Conservation (phyloP, 2,329 filamentous ascomycete species). For the Rhynchosporium graminicola region DNA sequence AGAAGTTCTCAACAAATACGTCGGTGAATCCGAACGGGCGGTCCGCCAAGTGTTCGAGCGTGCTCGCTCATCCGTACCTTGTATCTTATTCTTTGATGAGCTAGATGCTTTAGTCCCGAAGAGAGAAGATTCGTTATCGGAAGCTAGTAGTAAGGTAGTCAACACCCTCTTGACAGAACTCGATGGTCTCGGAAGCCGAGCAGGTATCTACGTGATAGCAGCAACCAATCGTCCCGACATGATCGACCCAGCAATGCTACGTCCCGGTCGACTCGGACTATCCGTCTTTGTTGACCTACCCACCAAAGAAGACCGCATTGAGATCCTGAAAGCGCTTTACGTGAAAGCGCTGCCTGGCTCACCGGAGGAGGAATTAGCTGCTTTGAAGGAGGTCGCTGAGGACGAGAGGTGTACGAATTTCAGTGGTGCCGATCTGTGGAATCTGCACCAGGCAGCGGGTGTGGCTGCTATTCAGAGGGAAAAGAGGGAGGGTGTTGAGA, state of each 20-base stretch:
- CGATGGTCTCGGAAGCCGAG: slow-evolving; percentile 77
- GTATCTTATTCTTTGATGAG: slow-evolving; percentile 98
- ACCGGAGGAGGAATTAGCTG: slow-evolving; percentile 52
- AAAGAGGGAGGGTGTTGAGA: slow-evolving; percentile 25
- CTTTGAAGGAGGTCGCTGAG: slow-evolving; percentile 65
- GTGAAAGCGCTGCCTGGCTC: slow-evolving; percentile 54
- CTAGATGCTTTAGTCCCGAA: slow-evolving; percentile 88
- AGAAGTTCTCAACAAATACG: slow-evolving; percentile 95
- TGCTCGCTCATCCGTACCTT: slow-evolving; percentile 82
- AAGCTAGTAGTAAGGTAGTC: slow-evolving; percentile 85
- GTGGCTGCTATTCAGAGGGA: slow-evolving; percentile 41
- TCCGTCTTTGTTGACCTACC: slow-evolving; percentile 90
- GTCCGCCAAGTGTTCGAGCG: slow-evolving; percentile 90
- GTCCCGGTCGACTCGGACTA: slow-evolving; percentile 85
- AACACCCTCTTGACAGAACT: slow-evolving; percentile 94
- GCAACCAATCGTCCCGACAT: slow-evolving; percentile 96
- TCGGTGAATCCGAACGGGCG: slow-evolving; percentile 92
- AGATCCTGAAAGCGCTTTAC: slow-evolving; percentile 75
- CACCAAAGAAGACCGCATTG: slow-evolving; percentile 73
- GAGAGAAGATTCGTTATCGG: slow-evolving; percentile 75
- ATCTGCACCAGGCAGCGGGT: slow-evolving; percentile 46
- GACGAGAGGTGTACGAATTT: slow-evolving; percentile 72
- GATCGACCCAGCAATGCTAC: slow-evolving; percentile 93
- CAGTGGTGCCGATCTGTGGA: slow-evolving; percentile 66
- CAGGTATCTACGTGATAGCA: slow-evolving; percentile 90